A percentile compares a stretch with the other conserved stretches of the same genome.
Evolutionary conservation across 345 rosid species (phyloP).

Genomic region (Mallotus nudiflorus): DNA sequence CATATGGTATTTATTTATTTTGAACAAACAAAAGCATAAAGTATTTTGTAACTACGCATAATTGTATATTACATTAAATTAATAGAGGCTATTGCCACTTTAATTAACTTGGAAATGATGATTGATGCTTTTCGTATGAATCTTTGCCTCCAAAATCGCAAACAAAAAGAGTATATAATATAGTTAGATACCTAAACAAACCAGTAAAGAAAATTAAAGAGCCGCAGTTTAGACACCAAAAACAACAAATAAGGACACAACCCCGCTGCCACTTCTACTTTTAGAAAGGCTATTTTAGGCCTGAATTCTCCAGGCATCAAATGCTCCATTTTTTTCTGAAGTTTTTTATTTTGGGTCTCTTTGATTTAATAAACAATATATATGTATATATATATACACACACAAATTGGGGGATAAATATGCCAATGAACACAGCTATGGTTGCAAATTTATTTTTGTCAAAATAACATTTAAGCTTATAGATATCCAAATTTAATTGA

Average conservation of each 20-base stretch:
- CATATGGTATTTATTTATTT: not conserved
- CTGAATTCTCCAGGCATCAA: not conserved
- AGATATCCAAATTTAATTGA: too few relatives aligned
- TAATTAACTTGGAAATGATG: slow-evolving; percentile 5
- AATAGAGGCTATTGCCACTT: not conserved
- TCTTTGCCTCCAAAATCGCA: not conserved
- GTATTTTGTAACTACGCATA: not conserved
- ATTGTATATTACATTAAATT: too few relatives aligned
- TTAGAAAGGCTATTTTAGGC: not conserved
- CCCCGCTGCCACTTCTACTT: not conserved
- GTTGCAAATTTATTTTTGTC: too few relatives aligned
- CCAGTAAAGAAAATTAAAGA: not conserved
- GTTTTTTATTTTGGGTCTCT: not conserved
- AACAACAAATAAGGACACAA: not conserved
- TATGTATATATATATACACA: too few relatives aligned
- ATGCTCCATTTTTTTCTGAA: not conserved
- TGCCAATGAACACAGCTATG: not conserved
- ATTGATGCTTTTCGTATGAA: too few relatives aligned
- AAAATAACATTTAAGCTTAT: too few relatives aligned
- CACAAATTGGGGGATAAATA: not conserved
- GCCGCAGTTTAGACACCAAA: not conserved
- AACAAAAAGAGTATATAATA: not conserved
- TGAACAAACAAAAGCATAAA: not conserved
- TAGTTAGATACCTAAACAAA: not conserved
- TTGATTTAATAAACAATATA: not conserved